Percentiles rank a stretch among this genome's conserved stretches.
phyloP scores from a whole-genome alignment of 345 rosid genomes.

The Excoecaria cochinchinensis region DNA sequence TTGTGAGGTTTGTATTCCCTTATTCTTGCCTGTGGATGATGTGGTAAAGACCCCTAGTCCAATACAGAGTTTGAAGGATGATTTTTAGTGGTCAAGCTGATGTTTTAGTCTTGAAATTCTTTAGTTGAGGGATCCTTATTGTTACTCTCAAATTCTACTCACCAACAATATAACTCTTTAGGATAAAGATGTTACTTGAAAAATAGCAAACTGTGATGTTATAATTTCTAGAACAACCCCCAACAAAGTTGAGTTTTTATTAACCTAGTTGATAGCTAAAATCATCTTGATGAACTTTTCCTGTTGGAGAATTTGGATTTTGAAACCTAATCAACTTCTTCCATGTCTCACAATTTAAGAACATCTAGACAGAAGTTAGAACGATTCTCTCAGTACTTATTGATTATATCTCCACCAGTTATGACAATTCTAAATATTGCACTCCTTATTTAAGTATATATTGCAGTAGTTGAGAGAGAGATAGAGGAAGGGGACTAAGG shows the following conservation, averaged over 20 bases:
- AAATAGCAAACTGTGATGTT: neutral
- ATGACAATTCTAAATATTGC: neutral
- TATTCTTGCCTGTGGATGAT: neutral
- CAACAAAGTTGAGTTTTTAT: neutral
- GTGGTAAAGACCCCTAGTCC: neutral
- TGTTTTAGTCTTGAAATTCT: neutral
- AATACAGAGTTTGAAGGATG: neutral
- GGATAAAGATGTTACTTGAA: neutral
- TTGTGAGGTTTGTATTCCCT: conserved; percentile 56
- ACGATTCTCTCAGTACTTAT: neutral
- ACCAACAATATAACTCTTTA: neutral
- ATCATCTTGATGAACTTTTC: neutral
- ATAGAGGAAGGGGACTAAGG: neutral
- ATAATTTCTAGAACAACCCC: neutral
- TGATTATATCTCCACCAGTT: neutral
- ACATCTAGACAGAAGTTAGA: neutral
- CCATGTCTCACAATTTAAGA: neutral
- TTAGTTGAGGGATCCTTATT: neutral
- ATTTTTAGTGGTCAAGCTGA: conserved; percentile 2
- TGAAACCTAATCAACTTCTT: neutral
- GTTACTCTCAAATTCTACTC: no score
- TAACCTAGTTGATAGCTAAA: neutral
- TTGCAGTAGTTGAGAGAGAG: neutral
- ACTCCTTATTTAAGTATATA: neutral
- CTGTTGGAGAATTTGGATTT: neutral